Base-by-base conservation (phyloP, 495 filamentous ascomycete species). In the Trichoderma gamsii region DNA sequence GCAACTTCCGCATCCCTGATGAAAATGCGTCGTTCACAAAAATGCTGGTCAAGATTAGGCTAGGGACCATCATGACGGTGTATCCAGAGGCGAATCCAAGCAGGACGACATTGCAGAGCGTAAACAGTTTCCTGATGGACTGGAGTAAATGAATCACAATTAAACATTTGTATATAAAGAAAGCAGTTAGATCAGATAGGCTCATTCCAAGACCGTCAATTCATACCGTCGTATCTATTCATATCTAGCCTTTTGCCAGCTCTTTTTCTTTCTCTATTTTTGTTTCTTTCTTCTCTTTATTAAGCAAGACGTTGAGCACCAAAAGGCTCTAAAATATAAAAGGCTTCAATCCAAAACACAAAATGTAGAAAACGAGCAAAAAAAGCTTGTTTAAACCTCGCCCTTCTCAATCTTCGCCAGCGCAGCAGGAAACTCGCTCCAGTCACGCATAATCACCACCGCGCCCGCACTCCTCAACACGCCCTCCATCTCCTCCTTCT, bases 41-140 rank as follows among this genome's bases (percentile, higher is more conserved):
- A 76, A 80, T 80, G n/a, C 82, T 88, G 63, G 91, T 97, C 72
- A 85, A 89, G 66, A 85, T 88, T 65, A 83, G 88, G 66, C 81
- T 97, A 18, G 88, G 90, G 9, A 90, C 88, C 81, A 90, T 97
- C 66, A 88, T 91, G 69, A 87, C 84, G 18, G 86, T 87, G 0
- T 83, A 87, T 70, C 88, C 90, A 25, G 88, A 89, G 69, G 88
- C 88, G 18, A 96, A 95, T 73, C 92, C 92, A 0, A 89, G 87
- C 69, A 82, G 94, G 51, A 83, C 88, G 38, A 96, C 92, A 0
- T 77, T 98, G 64, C 91, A 96, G 75, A 89, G 88, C 67, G 87
- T 97, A 49, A 96, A 97, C 78, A 88, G 89, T 49, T 96, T 92
- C 71, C 79, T 98, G 61, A 95, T 98, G 87, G 80, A 80, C 65